Evolutionary conservation across 306 rosid genomes (phyloP), one percentile per base, ranked within the genome.

Genomic region (Canavalia gladiata): DNA sequence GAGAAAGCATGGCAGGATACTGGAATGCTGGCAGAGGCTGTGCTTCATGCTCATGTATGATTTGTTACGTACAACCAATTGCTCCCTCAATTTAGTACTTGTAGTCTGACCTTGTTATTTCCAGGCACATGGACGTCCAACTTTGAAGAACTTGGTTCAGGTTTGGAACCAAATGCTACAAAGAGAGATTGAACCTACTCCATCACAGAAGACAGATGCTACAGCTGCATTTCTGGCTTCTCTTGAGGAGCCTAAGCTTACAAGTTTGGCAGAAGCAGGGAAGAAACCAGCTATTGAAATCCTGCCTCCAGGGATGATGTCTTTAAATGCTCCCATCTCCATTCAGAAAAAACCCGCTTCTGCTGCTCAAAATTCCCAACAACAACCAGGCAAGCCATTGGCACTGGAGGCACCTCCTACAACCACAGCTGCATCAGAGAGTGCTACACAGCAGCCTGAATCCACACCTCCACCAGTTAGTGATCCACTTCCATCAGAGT

Each of bases 1-100:
- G 99, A 96, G 76, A 96, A 90, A 92, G 98, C 98, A 5, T 96
- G 98, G 98, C 99, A 93, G 86, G 99, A 96, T 68, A 96, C 98
- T 13, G 99, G 99, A 82, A 93, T 96, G 99, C 92, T 90, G 34
- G 99, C 98, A 3, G 99, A 96, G 84, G 98, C 99, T 63, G 99
- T 96, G 81, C 98, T 96, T 85, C 99, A 96, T 86, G 92, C 99
- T 82, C 98, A 96, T 59, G 99, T 93, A 92, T 50, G 87, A 81
- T 49, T 54, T 46, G 57, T 76, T 45, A 25, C 18, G 13, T 49
- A 65, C 63, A 60, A 2, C 76, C 7, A 34, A 56, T 59, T 75
- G 28, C 51, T 31, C 71, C 68, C 71, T 35, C 58, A 41, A 45
- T 81, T 72, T 47, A 47, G 47, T 75, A 54, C 75, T 59, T 72